Evolutionary conservation across 2,329 filamentous ascomycete species (phyloP), one percentile per base, ranked within the genome.

Genomic region (Aspergillus persii): DNA sequence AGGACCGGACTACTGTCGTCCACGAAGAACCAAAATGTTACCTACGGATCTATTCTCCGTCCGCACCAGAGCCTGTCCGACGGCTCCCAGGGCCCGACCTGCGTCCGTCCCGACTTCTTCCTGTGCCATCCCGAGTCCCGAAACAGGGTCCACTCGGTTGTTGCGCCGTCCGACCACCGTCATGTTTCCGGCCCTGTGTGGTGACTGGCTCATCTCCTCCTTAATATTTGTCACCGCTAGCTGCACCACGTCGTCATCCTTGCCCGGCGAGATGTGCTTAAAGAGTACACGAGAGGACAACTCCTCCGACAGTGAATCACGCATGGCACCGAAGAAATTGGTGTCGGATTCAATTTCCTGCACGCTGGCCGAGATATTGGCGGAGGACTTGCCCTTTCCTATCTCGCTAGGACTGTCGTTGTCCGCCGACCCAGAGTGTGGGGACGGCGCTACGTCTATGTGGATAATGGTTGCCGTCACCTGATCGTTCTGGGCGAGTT

Each of bases 401-500:
- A 44, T 8, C 2, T 27, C 52, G 39, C 51, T 54, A 8, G 62
- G 60, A 7, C 46, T 55, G 2, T 58, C 59, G 6, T 41, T 59
- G 46, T 23, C 48, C 12, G 50, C 63, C 8, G 52, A 46, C 4
- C 55, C 41, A 31, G 55, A 27, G 30, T n/a, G 60, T 54, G 54
- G 59, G 56, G 15, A 50, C 47, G n/a, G 27, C 2, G 61, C 62
- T 31, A 69, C 74, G 27, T 74, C 76, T 29, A 91, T 81, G 61
- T 87, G 86, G 1, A 89, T 80, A 33, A 97, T 83, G 0, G 90
- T 94, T 0, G 88, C 91, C 0, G 91, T 93, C 29, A 96, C 86
- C 48, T 90, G 85, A 3, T 86, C 83, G 68, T 92, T 95, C 71
- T 89, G 87, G 0, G 89, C 91, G 0, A 99, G 83, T 69, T 97